Percentiles rank a stretch among this genome's conserved stretches.
Conservation (phyloP, 345 rosid genomes). For the Corymbia maculata region DNA sequence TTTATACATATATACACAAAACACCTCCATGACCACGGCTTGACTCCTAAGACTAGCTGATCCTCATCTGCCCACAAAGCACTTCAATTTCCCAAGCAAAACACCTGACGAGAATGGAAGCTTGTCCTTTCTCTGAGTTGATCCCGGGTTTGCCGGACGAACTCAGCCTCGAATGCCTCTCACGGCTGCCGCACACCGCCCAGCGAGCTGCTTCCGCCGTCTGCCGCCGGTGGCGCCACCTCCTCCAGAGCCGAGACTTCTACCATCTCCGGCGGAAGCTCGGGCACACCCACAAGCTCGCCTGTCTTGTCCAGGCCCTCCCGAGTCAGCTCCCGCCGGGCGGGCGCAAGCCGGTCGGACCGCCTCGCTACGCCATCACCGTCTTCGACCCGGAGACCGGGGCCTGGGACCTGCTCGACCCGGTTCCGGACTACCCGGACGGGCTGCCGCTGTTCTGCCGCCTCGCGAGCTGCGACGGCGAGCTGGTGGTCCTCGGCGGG, state of each 20-base stretch:
- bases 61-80: neutral
- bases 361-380: constrained; percentile 15
- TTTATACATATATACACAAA: no score
- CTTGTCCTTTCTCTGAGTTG: constrained; percentile 1
- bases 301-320: constrained; percentile 24
- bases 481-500: constrained; percentile 33
- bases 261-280: constrained; percentile 17
- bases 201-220: constrained; percentile 24
- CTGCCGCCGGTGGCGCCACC: constrained; percentile 25
- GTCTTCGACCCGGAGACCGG: constrained; percentile 19
- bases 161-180: constrained; percentile 28
- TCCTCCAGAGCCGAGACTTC: constrained; percentile 17
- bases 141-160: constrained; percentile 38
- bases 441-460: constrained; percentile 42
- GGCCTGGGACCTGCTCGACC: constrained; percentile 23
- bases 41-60: neutral
- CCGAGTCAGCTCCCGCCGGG: neutral
- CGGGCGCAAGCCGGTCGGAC: constrained; percentile 1
- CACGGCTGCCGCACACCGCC: constrained; percentile 22
- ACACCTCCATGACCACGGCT: neutral
- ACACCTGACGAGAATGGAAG: neutral
- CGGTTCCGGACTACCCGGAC: constrained; percentile 21
- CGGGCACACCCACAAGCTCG: constrained; percentile 14
- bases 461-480: constrained; percentile 27
- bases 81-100: neutral